Evolutionary conservation across 352 stramenopile species (phyloP).

Genomic region (Plasmopara muralis): DNA sequence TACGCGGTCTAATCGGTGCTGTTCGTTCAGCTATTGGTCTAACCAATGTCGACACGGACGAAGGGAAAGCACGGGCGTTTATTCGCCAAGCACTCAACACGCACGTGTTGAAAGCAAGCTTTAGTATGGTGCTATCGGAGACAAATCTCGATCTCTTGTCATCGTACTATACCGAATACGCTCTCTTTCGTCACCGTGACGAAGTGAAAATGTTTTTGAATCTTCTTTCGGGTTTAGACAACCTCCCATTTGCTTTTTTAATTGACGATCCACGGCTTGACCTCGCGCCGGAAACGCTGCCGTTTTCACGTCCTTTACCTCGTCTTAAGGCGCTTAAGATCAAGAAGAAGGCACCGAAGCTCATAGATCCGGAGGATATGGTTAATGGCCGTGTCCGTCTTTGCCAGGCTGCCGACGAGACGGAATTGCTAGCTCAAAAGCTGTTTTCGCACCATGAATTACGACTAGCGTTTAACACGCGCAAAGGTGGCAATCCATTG

Average conservation of each 20-base stretch:
- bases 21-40: slow-evolving; percentile 51
- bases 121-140: slow-evolving; percentile 63
- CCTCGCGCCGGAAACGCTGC: slow-evolving; percentile 49
- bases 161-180: slow-evolving; percentile 76
- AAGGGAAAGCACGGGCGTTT: slow-evolving; percentile 74
- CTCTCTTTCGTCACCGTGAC: slow-evolving; percentile 72
- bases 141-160: slow-evolving; percentile 69
- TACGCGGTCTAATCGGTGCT: slow-evolving; percentile 62
- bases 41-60: slow-evolving; percentile 58
- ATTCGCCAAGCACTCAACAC: slow-evolving; percentile 78
- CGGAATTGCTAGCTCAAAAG: slow-evolving; percentile 63
- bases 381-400: slow-evolving; percentile 61
- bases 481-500: slow-evolving; percentile 70
- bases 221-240: slow-evolving; percentile 56
- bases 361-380: slow-evolving; percentile 84
- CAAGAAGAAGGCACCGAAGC: slow-evolving; percentile 47
- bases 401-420: slow-evolving; percentile 58
- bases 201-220: slow-evolving; percentile 72
- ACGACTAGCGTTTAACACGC: slow-evolving; percentile 58
- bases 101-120: slow-evolving; percentile 60
- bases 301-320: slow-evolving; percentile 64
- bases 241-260: slow-evolving; percentile 69
- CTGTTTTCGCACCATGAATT: slow-evolving; percentile 72
- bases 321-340: slow-evolving; percentile 43
- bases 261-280: slow-evolving; percentile 74